These are phyloP conservation scores for Chalciporus piperatus DNA, from an alignment of 768 basidiomycete species.

Conservation along the genomic window DNA sequence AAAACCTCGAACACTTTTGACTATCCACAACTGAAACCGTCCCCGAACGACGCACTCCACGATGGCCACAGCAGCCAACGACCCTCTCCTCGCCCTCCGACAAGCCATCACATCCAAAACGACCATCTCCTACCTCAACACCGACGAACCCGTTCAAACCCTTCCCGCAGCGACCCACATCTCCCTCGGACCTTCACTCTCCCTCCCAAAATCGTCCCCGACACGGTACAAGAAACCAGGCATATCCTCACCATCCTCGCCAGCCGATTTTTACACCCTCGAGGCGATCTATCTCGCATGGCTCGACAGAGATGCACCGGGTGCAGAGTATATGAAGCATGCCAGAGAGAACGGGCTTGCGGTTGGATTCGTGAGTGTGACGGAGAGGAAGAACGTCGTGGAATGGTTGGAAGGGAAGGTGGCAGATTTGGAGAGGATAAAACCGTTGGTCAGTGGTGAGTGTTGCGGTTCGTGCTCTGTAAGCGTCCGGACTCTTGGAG, in stretches of 20 bases:
- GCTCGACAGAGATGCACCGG: slow-evolving; percentile 66
- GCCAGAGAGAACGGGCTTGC: slow-evolving; percentile 71
- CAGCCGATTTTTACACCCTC: slow-evolving; percentile 65
- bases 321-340: slow-evolving; percentile 88
- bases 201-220: slow-evolving; percentile 68
- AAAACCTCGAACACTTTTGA: neutral
- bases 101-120: slow-evolving; percentile 58
- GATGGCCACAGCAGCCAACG: slow-evolving; percentile 26
- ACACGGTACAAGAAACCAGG: slow-evolving; percentile 78
- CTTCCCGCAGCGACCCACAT: slow-evolving; percentile 64
- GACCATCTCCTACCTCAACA: slow-evolving; percentile 45
- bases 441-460: slow-evolving; percentile 22
- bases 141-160: slow-evolving; percentile 39
- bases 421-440: slow-evolving; percentile 25
- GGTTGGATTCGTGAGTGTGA: slow-evolving; percentile 78
- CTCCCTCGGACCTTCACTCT: slow-evolving; percentile 47
- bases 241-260: slow-evolving; percentile 28
- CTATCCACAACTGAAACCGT: neutral
- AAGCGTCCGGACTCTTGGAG: neutral
- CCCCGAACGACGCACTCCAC: slow-evolving; percentile 4
- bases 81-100: slow-evolving; percentile 57
- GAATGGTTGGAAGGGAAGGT: slow-evolving; percentile 76
- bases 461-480: neutral
- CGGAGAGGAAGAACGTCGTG: slow-evolving; percentile 81
- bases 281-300: slow-evolving; percentile 86